Evolutionary conservation across 768 basidiomycete species (phyloP).

Genomic region (Ramaria rubella): DNA sequence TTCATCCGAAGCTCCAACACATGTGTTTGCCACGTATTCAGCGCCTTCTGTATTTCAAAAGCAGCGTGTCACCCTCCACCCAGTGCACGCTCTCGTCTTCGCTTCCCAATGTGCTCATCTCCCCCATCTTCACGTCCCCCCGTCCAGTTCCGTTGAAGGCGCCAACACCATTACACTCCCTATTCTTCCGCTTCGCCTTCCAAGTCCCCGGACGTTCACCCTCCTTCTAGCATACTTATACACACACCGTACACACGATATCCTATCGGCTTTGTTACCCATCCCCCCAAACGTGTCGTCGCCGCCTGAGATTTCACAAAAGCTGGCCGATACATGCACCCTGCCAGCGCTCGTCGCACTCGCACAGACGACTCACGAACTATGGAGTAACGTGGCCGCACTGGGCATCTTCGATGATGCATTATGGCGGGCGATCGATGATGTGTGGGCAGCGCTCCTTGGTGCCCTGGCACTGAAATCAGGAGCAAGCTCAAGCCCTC

Average conservation of each 20-base stretch:
- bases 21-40: conserved; percentile 25
- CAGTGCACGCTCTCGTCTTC: conserved; percentile 65
- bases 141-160: conserved; percentile 13
- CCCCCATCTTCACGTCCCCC: conserved; percentile 40
- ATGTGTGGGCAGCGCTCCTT: conserved; percentile 45
- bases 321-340: background rate
- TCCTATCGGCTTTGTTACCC: conserved; percentile 61
- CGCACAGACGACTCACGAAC: conserved; percentile 23
- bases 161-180: conserved; percentile 38
- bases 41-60: conserved; percentile 15
- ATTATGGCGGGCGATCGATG: conserved; percentile 43
- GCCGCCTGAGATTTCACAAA: background rate
- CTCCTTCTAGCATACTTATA: conserved; percentile 64
- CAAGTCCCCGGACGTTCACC: conserved; percentile 62
- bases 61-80: conserved; percentile 39
- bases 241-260: conserved; percentile 47
- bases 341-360: background rate
- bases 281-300: conserved; percentile 14
- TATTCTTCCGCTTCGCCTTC: conserved; percentile 62
- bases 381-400: conserved; percentile 46
- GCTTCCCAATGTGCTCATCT: conserved; percentile 63
- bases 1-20: conserved; percentile 27
- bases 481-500: background rate
- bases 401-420: conserved; percentile 43
- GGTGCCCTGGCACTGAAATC: conserved; percentile 28